Base-by-base conservation (phyloP, 345 rosid species). In the Citrus maxima region DNA sequence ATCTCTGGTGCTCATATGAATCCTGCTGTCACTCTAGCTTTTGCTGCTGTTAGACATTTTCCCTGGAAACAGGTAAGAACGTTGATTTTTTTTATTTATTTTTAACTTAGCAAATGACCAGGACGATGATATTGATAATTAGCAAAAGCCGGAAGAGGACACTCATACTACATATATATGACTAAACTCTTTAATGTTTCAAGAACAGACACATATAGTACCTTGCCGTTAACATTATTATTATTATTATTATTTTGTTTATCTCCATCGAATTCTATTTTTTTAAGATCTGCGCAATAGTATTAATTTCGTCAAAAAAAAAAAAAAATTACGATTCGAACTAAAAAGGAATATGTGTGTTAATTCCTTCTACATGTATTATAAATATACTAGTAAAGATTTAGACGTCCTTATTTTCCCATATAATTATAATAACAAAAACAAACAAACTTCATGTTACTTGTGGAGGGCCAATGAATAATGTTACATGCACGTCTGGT, bases 1-100 rank as follows among this genome's bases (percentile, higher is more conserved):
- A 74, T 92, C 83, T 92, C 93, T 3, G 96, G 96, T 46, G 93
- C 90, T 14, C 96, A 90, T 80, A 90, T 92, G 89, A 92, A 92
- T 79, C 96, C 96, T 2, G 92, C 96, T 0, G 92, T 92, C 76
- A 92, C 90, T 24, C 61, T 85, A 10, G 89, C 91, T 19, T 92
- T 92, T 65, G 91, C 96, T 14, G 80, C 89, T 46, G 80, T 80
- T 51, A 54, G 85, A 35, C 82, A 79, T 38, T 92, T 90, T 71
- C 92, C 93, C 3, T 86, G 89, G 92, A 86, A 86, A 67, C 90
- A 90, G 89, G 93, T 87, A 82, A 12, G 24, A 38, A 18, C 64
- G 6, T 42, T 32, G 32, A 0, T 32, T 21, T 4, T 21, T 68
- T 25, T 40, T 40, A 10, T 10, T 42, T 10, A 10, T 42, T 42